These are phyloP conservation scores for Alternaria infectoria DNA, from an alignment of 2,329 filamentous ascomycete genomes.

Conservation along the genomic window DNA sequence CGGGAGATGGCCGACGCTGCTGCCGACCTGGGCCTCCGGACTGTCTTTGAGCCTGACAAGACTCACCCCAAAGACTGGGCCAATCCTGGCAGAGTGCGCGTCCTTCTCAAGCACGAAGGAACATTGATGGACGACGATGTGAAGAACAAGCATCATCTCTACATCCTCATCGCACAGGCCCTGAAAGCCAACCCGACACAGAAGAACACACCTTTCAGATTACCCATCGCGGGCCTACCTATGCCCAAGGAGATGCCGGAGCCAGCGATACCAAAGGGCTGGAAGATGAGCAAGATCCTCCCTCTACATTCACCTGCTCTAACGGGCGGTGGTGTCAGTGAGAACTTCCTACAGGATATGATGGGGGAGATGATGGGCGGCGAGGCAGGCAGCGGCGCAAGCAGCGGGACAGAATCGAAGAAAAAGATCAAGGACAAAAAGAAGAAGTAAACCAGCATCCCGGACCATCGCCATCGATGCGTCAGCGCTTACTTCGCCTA, in stretches of 20 bases:
- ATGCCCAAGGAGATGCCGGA: conserved; percentile 71
- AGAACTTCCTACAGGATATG: conserved; percentile 95
- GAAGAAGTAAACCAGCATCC: conserved; percentile 40
- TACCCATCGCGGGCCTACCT: conserved; percentile 76
- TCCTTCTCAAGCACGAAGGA: conserved; percentile 72
- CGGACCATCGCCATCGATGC: neutral
- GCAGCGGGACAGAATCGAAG: conserved; percentile 33
- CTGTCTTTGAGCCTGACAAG: conserved; percentile 89
- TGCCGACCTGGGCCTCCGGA: conserved; percentile 67
- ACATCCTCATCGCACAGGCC: conserved; percentile 77
- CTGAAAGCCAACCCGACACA: conserved; percentile 80
- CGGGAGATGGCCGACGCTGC: conserved; percentile 85
- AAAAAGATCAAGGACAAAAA: conserved; percentile 49
- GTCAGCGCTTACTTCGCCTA: neutral
- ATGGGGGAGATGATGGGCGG: conserved; percentile 84
- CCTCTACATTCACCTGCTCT: conserved; percentile 89
- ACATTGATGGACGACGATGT: conserved; percentile 58
- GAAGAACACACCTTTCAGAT: conserved; percentile 70
- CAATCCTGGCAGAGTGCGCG: conserved; percentile 88
- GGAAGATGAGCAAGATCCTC: conserved; percentile 85
- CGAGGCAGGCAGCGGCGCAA: conserved; percentile 30
- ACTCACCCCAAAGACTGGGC: conserved; percentile 96
- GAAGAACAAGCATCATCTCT: conserved; percentile 86
- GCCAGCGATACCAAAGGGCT: conserved; percentile 75
- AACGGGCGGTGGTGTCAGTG: conserved; percentile 89